These are phyloP conservation scores for Alternaria tenuissima DNA, from an alignment of 2,329 filamentous ascomycete species.

Conservation along the genomic window DNA sequence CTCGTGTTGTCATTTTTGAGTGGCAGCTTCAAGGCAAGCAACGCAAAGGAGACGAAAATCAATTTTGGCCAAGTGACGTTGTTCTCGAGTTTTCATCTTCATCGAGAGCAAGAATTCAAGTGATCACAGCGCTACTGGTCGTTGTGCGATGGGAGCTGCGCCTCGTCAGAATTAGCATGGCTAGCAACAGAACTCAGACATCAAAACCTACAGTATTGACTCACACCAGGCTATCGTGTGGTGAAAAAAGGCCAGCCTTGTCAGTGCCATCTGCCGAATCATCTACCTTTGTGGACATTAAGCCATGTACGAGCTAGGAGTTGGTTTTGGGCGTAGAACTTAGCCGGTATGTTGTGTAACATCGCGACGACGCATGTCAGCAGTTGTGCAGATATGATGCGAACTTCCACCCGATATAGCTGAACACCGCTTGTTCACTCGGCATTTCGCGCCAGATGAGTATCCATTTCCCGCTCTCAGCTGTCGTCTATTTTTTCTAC, in stretches of 20 bases:
- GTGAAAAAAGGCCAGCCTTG: neutral
- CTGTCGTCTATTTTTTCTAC: slow-evolving; percentile 3
- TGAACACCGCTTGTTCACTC: neutral
- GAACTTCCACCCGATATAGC: neutral
- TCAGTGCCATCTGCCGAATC: neutral
- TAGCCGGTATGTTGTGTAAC: slow-evolving; percentile 14
- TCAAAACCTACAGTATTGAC: neutral
- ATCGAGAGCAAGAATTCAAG: neutral
- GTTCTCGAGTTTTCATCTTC: neutral
- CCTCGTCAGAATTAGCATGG: neutral
- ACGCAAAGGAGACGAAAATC: neutral
- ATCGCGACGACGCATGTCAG: slow-evolving; percentile 18
- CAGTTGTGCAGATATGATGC: slow-evolving; percentile 2
- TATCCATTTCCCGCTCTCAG: neutral
- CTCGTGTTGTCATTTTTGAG: neutral
- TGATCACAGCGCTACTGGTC: neutral
- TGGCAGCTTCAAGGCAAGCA: neutral
- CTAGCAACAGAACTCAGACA: neutral
- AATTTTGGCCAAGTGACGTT: neutral
- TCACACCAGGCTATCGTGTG: neutral
- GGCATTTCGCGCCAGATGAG: neutral
- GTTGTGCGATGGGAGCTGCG: neutral
- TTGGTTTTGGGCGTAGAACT: neutral
- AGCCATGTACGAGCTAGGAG: neutral
- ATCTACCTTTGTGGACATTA: neutral